Conservation (phyloP, 257 asterid genomes). For the Primulina eburnea region DNA sequence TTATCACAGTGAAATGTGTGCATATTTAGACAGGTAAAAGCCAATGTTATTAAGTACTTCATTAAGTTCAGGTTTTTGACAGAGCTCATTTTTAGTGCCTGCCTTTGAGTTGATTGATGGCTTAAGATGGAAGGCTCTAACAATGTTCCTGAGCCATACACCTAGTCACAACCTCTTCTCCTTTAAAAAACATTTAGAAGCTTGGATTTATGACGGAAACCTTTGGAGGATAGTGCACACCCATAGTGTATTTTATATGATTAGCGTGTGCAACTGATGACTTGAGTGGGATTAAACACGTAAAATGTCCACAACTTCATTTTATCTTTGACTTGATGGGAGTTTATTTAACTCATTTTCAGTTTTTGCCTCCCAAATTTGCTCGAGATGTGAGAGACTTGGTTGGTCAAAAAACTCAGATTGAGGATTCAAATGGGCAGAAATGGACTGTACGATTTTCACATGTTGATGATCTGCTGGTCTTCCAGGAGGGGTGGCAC, state of each 20-base stretch:
- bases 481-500: conserved; percentile 54
- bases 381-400: background rate
- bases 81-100: no score
- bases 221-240: background rate
- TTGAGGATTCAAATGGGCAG: conserved; percentile 1
- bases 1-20: no score
- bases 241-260: background rate
- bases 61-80: no score
- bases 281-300: no score
- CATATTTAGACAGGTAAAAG: no score
- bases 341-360: background rate
- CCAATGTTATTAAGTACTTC: no score
- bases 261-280: background rate
- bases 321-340: background rate
- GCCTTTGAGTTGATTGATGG: no score
- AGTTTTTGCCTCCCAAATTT: background rate
- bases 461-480: background rate
- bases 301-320: background rate
- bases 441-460: background rate
- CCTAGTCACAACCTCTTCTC: no score
- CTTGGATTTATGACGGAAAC: no score
- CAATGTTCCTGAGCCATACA: no score
- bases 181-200: no score
- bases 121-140: no score
- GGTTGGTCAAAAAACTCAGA: background rate